phyloP scores from a whole-genome alignment of 179 eudicot species.

The Heliamphora pulchella region DNA sequence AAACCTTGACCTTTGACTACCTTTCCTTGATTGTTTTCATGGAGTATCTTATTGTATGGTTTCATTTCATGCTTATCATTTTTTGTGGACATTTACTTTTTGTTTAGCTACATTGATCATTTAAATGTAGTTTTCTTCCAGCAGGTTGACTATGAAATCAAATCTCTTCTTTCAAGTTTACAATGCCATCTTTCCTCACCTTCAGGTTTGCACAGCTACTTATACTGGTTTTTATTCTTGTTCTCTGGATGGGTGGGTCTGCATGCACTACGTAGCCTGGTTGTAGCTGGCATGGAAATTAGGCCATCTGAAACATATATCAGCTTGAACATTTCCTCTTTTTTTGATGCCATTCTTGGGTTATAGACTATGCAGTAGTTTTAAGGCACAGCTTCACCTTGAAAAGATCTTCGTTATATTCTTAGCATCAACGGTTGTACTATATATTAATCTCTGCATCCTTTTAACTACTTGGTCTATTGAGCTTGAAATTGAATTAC shows the following conservation, averaged over 20 bases:
- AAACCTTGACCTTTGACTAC: not conserved
- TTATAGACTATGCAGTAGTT: too few relatives aligned
- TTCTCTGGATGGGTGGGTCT: constrained; percentile 5
- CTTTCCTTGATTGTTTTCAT: not conserved
- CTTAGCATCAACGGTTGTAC: too few relatives aligned
- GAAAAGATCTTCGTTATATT: too few relatives aligned
- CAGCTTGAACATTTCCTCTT: too few relatives aligned
- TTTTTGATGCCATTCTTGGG: too few relatives aligned
- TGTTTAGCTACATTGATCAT: not conserved
- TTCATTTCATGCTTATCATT: not conserved
- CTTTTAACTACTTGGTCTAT: too few relatives aligned
- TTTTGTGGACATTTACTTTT: not conserved
- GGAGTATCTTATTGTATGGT: not conserved
- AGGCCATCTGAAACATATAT: not conserved
- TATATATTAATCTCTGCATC: too few relatives aligned
- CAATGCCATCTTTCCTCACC: constrained; percentile 43
- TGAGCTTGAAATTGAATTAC: too few relatives aligned
- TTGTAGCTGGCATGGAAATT: not conserved
- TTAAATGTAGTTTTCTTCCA: constrained; percentile 22
- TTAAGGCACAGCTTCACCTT: too few relatives aligned
- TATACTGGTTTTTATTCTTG: not conserved
- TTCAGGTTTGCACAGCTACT: constrained; percentile 49
- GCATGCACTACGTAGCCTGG: not conserved
- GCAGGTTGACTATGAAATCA: constrained; percentile 60
- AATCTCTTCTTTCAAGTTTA: constrained; percentile 45